Evolutionary conservation across 352 stramenopile genomes (phyloP).

Genomic region (Phytophthora pisi): DNA sequence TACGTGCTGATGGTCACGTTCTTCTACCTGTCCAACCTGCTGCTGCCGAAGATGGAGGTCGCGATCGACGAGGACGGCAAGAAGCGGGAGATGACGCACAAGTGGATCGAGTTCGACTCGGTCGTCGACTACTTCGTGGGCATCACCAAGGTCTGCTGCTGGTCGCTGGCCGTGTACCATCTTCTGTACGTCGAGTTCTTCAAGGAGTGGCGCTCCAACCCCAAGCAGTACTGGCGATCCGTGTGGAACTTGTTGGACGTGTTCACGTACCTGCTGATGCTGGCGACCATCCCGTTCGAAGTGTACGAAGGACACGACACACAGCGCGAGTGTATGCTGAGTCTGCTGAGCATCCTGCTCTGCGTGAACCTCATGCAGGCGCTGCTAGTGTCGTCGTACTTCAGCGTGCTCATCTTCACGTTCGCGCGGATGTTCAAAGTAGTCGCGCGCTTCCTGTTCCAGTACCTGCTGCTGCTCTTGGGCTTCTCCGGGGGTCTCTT

Average conservation of each 20-base stretch:
- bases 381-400: slow-evolving; percentile 60
- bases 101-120: slow-evolving; percentile 51
- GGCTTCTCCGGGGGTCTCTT: slow-evolving; percentile 56
- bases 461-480: slow-evolving; percentile 57
- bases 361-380: slow-evolving; percentile 64
- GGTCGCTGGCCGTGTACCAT: slow-evolving; percentile 52
- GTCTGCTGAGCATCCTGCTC: slow-evolving; percentile 55
- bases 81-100: slow-evolving; percentile 33
- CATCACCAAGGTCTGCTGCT: slow-evolving; percentile 50
- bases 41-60: slow-evolving; percentile 49
- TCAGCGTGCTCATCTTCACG: slow-evolving; percentile 70
- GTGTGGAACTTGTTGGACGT: slow-evolving; percentile 64
- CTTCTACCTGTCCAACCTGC: slow-evolving; percentile 61
- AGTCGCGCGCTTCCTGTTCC: slow-evolving; percentile 56
- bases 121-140: slow-evolving; percentile 49
- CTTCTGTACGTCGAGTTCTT: slow-evolving; percentile 67
- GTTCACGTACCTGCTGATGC: slow-evolving; percentile 53
- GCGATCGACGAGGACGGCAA: slow-evolving; percentile 36
- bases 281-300: slow-evolving; percentile 56
- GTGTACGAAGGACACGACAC: slow-evolving; percentile 41
- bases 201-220: slow-evolving; percentile 54
- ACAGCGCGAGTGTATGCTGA: slow-evolving; percentile 53
- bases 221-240: slow-evolving; percentile 52
- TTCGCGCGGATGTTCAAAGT: slow-evolving; percentile 68
- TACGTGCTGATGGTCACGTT: slow-evolving; percentile 58